Evolutionary conservation across 805 yeast species (phyloP), one percentile per base, ranked within the genome.

Genomic region (Cyberlindnera lachancei): DNA sequence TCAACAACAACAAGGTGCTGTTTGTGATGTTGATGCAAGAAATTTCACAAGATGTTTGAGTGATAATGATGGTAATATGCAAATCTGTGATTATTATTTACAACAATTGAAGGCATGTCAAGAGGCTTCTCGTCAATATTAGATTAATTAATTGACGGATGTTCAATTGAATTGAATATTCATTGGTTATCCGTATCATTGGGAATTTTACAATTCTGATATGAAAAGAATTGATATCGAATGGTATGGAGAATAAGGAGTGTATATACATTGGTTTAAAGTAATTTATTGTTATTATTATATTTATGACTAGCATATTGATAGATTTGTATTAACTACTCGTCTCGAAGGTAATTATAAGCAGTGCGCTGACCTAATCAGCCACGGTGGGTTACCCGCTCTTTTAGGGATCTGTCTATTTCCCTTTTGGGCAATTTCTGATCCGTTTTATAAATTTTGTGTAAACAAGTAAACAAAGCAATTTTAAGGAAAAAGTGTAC

Each of bases 61-160:
- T 55, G 95, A 86, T 50, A 86, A 92, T 65, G 68, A 71, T 46
- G 98, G 98, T 49, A 87, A 92, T 74, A 83, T 85, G 85, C 96
- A 88, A 66, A 79, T 83, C 47, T 92, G 98, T 66, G 96, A 88
- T 55, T 92, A 74, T 75, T 92, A 92, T 66, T 71, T 92, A 64
- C 96, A 92, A 66, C 96, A 90, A 68, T 78, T 92, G 61, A 90
- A 84, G 69, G 94, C 96, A 15, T 92, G 98, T 64, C 96, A 92
- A 66, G 86, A 83, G 62, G 95, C 96, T 49, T 70, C 95, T 34
- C 73, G 79, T 45, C 84, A 73, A 50, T 88, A 83, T 60, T 88
- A 76, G 47, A 13, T 20, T 14, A 14, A 23, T 14, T 18, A 25
- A 7, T 25, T 15, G 17, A 8, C 17, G 27, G 12, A 22, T 22